Percentiles rank a stretch among this genome's conserved stretches.
These are phyloP conservation scores for Fusarium albosuccineum DNA, from an alignment of 2,329 filamentous ascomycete species.

Conservation along the genomic window DNA sequence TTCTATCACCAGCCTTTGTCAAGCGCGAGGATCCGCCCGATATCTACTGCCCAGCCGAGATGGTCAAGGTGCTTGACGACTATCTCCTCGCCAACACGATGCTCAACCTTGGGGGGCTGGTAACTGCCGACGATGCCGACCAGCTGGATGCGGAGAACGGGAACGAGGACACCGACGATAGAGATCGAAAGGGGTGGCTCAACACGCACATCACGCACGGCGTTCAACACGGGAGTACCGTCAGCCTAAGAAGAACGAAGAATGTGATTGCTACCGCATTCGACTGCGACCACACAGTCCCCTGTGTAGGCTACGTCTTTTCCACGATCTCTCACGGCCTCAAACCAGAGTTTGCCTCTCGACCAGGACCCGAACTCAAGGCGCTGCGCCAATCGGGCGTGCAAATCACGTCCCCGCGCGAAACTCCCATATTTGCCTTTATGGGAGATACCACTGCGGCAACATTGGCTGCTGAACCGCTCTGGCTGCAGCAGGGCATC, in stretches of 20 bases:
- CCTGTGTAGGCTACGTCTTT: conserved; percentile 63
- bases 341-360: conserved; percentile 52
- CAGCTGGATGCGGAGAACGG: conserved; percentile 15
- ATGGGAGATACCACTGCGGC: conserved; percentile 61
- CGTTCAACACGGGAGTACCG: conserved; percentile 51
- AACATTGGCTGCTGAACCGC: conserved; percentile 54
- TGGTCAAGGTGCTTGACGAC: conserved; percentile 55
- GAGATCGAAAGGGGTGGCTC: conserved; percentile 43
- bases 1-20: conserved; percentile 58
- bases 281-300: conserved; percentile 61
- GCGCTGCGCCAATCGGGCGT: conserved; percentile 54
- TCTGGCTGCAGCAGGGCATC: conserved; percentile 56
- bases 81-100: conserved; percentile 57
- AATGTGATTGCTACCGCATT: conserved; percentile 58
- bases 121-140: conserved; percentile 47
- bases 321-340: conserved; percentile 55
- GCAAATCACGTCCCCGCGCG: conserved; percentile 56
- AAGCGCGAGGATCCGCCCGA: conserved; percentile 61
- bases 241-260: conserved; percentile 53
- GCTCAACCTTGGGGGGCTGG: conserved; percentile 57
- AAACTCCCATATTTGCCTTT: conserved; percentile 60
- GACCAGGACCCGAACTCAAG: conserved; percentile 54
- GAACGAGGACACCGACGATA: conserved; percentile 4
- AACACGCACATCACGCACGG: conserved; percentile 57
- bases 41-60: conserved; percentile 58